Evolutionary conservation across 345 rosid genomes (phyloP).

Genomic region (Anacardium occidentale): DNA sequence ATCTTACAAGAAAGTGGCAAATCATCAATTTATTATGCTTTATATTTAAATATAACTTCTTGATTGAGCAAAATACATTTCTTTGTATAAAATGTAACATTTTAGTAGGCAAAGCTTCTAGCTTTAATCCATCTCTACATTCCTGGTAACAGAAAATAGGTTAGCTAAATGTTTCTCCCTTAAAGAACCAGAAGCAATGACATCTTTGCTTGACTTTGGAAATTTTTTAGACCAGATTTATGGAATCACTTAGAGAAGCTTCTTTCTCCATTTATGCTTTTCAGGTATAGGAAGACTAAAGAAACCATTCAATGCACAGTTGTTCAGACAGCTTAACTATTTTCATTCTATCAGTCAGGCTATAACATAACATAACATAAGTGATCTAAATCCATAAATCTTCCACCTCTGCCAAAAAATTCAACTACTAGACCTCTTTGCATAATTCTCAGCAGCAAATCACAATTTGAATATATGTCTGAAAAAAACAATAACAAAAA

Average conservation of each 20-base stretch:
- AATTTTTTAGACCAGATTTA: neutral
- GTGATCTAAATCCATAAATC: neutral
- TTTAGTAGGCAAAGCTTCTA: neutral
- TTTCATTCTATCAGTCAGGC: neutral
- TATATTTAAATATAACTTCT: neutral
- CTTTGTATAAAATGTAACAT: neutral
- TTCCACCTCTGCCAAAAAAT: neutral
- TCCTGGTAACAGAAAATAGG: neutral
- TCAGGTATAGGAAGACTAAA: neutral
- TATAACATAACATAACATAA: neutral
- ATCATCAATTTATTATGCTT: neutral
- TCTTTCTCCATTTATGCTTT: neutral
- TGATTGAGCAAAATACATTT: neutral
- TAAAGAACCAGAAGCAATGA: neutral
- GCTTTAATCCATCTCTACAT: neutral
- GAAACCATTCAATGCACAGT: neutral
- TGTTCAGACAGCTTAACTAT: neutral
- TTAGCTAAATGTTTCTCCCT: neutral
- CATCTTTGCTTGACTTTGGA: neutral
- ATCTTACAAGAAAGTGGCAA: neutral
- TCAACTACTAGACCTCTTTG: neutral
- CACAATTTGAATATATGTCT: neutral
- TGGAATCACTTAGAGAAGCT: neutral
- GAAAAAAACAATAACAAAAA: neutral
- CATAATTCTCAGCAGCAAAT: neutral